Evolutionary conservation across 1,284 basidiomycete species (phyloP), one percentile per base, ranked within the genome.

Genomic region (Ustilago crameri): DNA sequence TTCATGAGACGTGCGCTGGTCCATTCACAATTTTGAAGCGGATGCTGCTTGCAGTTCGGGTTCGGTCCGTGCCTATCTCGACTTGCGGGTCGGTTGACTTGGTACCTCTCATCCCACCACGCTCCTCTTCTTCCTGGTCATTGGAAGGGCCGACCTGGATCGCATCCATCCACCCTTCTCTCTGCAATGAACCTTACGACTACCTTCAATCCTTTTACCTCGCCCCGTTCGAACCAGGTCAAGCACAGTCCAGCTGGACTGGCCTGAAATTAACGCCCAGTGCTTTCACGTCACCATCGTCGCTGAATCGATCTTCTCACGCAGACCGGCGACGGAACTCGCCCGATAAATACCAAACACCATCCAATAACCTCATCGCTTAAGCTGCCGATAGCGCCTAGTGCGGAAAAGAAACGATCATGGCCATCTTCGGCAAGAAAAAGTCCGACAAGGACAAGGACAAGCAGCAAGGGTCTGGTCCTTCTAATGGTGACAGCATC

Each of bases 401-500:
- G 9, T 18, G 49, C 35, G 15, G 15, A 32, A n/a, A 20, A 34
- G 22, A 12, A 30, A 20, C 54, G 32, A 15, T 20, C 51, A 80
- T 80, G 78, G 76, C 76, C 61, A 80, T 80, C 76, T 80, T 80
- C 53, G 78, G 78, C 60, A 80, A 80, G 67, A 75, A 75, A 54
- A 80, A 79, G 70, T 76, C 77, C 51, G 78, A 80, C 57, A 63
- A 66, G 52, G 67, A 74, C 50, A 69, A 63, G 53, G 63, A 53
- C 40, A 68, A 68, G 45, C 40, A 62, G 40, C 57, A 62, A 47
- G 53, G 14, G 48, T 41, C 9, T n/a, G 35, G 30, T 45, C 41
- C 67, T 18, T 49, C 45, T 44, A 66, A 64, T 54, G 53, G 56
- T 47, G 62, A 68, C 47, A 70, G 65, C 51, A 57, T 59, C 40